Percentiles rank a stretch among this genome's conserved stretches.
phyloP scores from a whole-genome alignment of 2,329 filamentous ascomycete genomes.

The Cladophialophora chaetospira region DNA sequence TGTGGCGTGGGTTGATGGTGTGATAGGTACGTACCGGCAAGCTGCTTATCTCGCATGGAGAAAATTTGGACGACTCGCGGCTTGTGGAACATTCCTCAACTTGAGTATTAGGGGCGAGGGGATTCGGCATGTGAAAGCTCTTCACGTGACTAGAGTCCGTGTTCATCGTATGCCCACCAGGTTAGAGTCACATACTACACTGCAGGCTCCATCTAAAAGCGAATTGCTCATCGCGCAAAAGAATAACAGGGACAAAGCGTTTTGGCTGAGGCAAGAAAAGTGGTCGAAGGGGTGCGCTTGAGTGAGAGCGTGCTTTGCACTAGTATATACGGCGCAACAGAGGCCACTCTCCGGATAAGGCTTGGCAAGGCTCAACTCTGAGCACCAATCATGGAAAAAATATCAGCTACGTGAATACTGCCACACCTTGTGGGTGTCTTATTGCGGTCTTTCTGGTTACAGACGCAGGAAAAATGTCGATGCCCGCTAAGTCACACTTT shows the following conservation, averaged over 20 bases:
- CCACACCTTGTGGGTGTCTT: too few relatives aligned
- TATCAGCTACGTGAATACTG: too few relatives aligned
- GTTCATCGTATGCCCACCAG: background rate
- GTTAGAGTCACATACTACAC: too few relatives aligned
- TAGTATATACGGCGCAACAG: background rate
- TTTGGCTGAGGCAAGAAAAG: too few relatives aligned
- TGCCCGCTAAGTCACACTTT: background rate
- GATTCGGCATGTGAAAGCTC: constrained; percentile 7
- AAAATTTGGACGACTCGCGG: constrained; percentile 2
- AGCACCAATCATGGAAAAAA: background rate
- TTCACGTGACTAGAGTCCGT: background rate
- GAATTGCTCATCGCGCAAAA: too few relatives aligned
- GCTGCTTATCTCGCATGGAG: constrained; percentile 12
- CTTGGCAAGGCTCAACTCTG: background rate
- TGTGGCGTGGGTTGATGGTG: constrained; percentile 3
- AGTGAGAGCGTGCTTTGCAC: too few relatives aligned
- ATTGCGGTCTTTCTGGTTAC: background rate
- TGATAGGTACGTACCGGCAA: constrained; percentile 11
- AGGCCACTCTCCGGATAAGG: background rate
- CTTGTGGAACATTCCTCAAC: constrained; percentile 1
- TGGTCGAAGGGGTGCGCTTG: background rate
- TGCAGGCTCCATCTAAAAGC: too few relatives aligned
- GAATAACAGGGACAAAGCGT: background rate
- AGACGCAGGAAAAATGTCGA: background rate
- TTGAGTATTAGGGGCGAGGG: background rate